Evolutionary conservation across 106 monocot species (phyloP).

Genomic region (Allium cepa): DNA sequence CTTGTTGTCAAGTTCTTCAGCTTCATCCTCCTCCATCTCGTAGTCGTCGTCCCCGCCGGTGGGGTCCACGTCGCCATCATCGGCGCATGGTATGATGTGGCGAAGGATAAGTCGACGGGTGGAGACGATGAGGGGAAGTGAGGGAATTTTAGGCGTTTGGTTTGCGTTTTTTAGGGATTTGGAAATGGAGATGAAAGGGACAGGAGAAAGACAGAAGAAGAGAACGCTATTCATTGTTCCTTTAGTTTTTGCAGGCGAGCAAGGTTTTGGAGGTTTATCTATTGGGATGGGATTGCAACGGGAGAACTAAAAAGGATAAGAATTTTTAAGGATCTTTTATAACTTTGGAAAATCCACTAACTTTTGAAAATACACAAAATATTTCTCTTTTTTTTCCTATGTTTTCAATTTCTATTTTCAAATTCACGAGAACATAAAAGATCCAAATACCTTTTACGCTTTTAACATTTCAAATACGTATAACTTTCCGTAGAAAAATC

Average conservation of each 20-base stretch:
- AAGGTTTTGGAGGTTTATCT: too few relatives aligned
- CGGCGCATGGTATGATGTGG: conserved; percentile 27
- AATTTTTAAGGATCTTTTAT: too few relatives aligned
- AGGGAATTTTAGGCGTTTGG: not conserved
- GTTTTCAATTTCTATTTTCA: too few relatives aligned
- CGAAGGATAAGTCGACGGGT: not conserved
- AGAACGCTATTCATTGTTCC: conserved; percentile 4
- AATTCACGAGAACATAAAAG: too few relatives aligned
- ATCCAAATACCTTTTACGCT: too few relatives aligned
- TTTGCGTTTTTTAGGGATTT: conserved; percentile 12
- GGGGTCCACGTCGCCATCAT: conserved; percentile 51
- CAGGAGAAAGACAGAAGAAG: conserved; percentile 7
- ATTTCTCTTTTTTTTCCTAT: too few relatives aligned
- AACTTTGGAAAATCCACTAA: too few relatives aligned
- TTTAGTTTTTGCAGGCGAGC: not conserved
- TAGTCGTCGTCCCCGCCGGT: conserved; percentile 63
- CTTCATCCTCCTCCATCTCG: conserved; percentile 65
- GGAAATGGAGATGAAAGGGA: not conserved
- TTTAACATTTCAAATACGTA: too few relatives aligned
- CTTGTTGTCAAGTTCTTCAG: conserved; percentile 95
- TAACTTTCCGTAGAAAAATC: too few relatives aligned
- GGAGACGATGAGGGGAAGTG: not conserved
- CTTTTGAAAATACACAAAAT: too few relatives aligned
- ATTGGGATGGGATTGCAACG: too few relatives aligned
- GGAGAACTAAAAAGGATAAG: too few relatives aligned